A percentile compares a stretch with the other conserved stretches of the same genome.
Conservation (phyloP, 768 basidiomycete genomes). For the Russula sp. region DNA sequence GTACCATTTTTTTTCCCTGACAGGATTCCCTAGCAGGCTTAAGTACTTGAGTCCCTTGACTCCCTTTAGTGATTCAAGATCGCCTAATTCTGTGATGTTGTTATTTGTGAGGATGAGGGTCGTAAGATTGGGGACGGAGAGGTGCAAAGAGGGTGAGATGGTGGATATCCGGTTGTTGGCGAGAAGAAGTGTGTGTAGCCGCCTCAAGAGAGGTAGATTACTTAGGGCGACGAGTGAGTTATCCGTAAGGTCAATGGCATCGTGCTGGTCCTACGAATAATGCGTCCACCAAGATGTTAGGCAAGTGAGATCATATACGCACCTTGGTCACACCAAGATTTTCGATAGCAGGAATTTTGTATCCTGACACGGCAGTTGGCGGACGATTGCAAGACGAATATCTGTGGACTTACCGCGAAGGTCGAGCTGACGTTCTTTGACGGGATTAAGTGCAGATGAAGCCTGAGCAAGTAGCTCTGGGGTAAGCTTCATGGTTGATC, state of each 20-base stretch:
- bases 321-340: constrained; percentile 91
- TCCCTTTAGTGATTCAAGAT: constrained; percentile 77
- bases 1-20: constrained; percentile 90
- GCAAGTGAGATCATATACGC: constrained; percentile 27
- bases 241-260: constrained; percentile 91
- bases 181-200: constrained; percentile 75
- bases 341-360: constrained; percentile 93
- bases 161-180: constrained; percentile 85
- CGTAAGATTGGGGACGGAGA: constrained; percentile 77
- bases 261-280: constrained; percentile 71
- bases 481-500: constrained; percentile 72
- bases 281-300: neutral
- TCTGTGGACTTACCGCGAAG: constrained; percentile 60
- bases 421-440: constrained; percentile 88
- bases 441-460: constrained; percentile 66
- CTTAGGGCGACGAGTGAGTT: constrained; percentile 77
- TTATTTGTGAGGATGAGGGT: constrained; percentile 83
- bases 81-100: constrained; percentile 70
- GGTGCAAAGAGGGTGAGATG: constrained; percentile 74
- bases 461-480: constrained; percentile 87
- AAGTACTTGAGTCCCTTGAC: constrained; percentile 67
- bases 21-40: constrained; percentile 74
- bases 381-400: constrained; percentile 4
- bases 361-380: constrained; percentile 36
- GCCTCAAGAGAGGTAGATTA: constrained; percentile 81